Conservation (phyloP, 2,329 filamentous ascomycete species). For the Fusarium sp. region DNA sequence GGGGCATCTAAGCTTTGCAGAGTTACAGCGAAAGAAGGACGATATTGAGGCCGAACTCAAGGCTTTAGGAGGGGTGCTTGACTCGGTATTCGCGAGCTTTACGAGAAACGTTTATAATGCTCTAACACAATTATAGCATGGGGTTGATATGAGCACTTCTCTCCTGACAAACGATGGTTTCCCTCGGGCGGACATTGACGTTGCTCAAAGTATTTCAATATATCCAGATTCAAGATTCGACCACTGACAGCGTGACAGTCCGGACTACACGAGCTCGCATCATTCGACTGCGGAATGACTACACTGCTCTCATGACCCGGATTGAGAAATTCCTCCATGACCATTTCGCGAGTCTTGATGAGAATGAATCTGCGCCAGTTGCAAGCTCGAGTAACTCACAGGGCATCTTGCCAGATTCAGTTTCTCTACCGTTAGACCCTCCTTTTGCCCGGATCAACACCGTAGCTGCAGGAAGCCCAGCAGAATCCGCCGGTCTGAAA, state of each 20-base stretch:
- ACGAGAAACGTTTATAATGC: neutral
- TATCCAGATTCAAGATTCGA: conserved; percentile 28
- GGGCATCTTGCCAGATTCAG: conserved; percentile 47
- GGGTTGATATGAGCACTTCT: conserved; percentile 89
- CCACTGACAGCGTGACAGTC: conserved; percentile 62
- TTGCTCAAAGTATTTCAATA: conserved; percentile 78
- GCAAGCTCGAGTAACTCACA: conserved; percentile 34
- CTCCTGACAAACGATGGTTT: conserved; percentile 91
- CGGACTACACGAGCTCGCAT: conserved; percentile 93
- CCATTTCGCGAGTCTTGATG: conserved; percentile 79
- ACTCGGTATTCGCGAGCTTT: conserved; percentile 70
- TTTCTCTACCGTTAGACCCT: conserved; percentile 40
- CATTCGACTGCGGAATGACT: conserved; percentile 89
- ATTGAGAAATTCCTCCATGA: conserved; percentile 90
- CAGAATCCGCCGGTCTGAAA: conserved; percentile 81
- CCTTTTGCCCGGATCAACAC: conserved; percentile 89
- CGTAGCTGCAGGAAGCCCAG: conserved; percentile 81
- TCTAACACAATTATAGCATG: conserved; percentile 69
- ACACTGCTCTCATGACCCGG: conserved; percentile 84
- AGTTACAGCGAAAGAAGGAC: conserved; percentile 87
- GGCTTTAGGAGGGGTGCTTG: conserved; percentile 84
- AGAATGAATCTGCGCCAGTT: conserved; percentile 51
- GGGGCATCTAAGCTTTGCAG: conserved; percentile 73
- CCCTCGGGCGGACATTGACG: conserved; percentile 91
- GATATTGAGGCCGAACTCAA: conserved; percentile 86